Evolutionary conservation across 2,329 filamentous ascomycete species (phyloP), one percentile per base, ranked within the genome.

Genomic region (Xylaria sp.): DNA sequence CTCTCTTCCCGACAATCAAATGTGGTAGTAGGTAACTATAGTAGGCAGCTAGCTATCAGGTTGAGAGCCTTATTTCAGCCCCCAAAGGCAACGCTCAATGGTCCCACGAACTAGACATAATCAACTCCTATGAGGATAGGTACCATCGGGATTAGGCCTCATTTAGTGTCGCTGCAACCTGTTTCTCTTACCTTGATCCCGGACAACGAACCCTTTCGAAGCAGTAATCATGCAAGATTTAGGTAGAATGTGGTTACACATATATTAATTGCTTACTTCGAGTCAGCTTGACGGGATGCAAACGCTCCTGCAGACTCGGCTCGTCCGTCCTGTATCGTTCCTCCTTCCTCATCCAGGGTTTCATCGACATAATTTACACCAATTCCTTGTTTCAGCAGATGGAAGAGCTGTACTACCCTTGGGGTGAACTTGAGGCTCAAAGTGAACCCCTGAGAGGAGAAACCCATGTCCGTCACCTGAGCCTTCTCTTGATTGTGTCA

Each of bases 261-360:
- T 63, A 31, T 33, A 57, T 65, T 60, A 54, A 60, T 60, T 60
- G 63, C 56, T 65, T 57, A 65, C 56, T 47, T 57, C 33, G 12
- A 14, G 54, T 64, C 62, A 64, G 62, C 62, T 57, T 49, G 12
- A 31, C 33, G 31, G 37, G 37, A 4, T 15, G 42, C 21, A 28
- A 31, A 28, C 11, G 14, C 43, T 19, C 45, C 23, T 21, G 21
- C 37, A 7, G 51, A 9, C 37, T 65, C 63, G 63, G 60, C 33
- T 33, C 25, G 19, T 23, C 63, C 63, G 63, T 43, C 12, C 12
- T 53, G 19, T 35, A 15, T 43, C 25, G 23, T 23, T 52, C 9
- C 33, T 53, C 12, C 40, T 28, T 12, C 40, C 12, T 33, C 15
- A 11, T 9, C 3, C 12, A 19, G 15, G 25, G 25, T 53, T 38